Evolutionary conservation across 2,329 filamentous ascomycete genomes (phyloP).

Genomic region (Calonectria leucothoes): DNA sequence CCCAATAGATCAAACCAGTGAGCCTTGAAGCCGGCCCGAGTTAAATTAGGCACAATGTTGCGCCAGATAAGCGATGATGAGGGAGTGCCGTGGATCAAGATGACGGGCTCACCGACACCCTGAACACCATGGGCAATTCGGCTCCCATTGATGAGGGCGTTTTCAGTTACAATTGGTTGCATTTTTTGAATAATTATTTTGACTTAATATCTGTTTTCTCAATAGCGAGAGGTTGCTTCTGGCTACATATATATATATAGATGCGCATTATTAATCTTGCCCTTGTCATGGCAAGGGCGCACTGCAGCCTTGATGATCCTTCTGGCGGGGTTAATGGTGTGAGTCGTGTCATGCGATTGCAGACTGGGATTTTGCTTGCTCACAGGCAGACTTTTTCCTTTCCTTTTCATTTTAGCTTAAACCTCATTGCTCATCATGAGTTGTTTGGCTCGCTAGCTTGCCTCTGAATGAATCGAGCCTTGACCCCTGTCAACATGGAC

Average conservation of each 20-base stretch:
- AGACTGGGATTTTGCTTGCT: neutral
- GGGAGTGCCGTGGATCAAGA: conserved; percentile 48
- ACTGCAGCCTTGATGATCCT: neutral
- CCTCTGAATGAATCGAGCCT: conserved; percentile 50
- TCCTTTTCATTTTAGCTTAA: too few relatives aligned
- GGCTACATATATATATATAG: conserved; percentile 19
- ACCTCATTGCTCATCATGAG: neutral
- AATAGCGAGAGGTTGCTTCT: neutral
- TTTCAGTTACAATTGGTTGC: conserved; percentile 40
- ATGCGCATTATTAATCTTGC: conserved; percentile 24
- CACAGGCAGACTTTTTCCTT: too few relatives aligned
- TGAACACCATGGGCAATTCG: conserved; percentile 45
- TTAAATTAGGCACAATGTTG: conserved; percentile 40
- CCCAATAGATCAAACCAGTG: conserved; percentile 47
- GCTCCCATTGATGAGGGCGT: conserved; percentile 40
- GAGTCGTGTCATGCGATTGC: neutral
- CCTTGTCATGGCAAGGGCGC: conserved; percentile 35
- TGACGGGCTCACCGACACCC: conserved; percentile 40
- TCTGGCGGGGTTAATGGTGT: neutral
- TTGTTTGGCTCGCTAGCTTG: neutral
- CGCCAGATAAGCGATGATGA: conserved; percentile 50
- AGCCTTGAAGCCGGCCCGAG: conserved; percentile 37
- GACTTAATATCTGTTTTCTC: too few relatives aligned
- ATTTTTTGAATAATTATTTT: neutral
- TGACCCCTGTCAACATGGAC: conserved; percentile 62